Evolutionary conservation across 2,329 filamentous ascomycete species (phyloP), one percentile per base, ranked within the genome.

Genomic region (Davidsoniella virescens): DNA sequence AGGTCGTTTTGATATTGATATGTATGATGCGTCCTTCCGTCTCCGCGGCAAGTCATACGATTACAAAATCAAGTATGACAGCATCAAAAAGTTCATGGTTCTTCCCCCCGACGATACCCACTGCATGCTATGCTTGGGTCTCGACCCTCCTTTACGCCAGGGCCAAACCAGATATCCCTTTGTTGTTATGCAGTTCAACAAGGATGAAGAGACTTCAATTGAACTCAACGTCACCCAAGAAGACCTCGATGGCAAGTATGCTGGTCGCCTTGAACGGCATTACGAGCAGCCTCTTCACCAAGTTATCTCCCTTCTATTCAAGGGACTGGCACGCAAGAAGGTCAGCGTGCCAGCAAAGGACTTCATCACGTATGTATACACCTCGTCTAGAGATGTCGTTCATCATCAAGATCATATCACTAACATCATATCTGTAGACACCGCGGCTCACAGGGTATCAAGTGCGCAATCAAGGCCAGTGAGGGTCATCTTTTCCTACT

Each of bases 381-480:
- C 16, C 29, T 17, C 17, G 2, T 14, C 18, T 44, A 23, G 26
- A 12, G 38, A 33, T 47, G 20, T 37, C 23, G 36, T 36, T 33
- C 16, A 4, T 10, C 4, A 38, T 23, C 37, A 33, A 5, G 12
- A 23, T 37, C 16, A 9, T 50, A 23, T 17, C 41, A 33, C 53
- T 41, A 16, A 20, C 18, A 2, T 17, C 38, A 20, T 20, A 10
- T 17, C 12, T 16, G 5, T 47, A 78, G 84, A 57, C 92, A 96
- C 67, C 87, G 94, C 63, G 80, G 84, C 60, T 88, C 95, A 65
- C 86, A 82, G 57, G 92, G 92, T 52, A 93, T 98, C 67, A 98
- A 98, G 69, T 98, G 92, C 67, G 94, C 88, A n/a, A 95, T 98
- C 77, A 98, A 98, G 69, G 93, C 93, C 49, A 95, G 93, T 65